Base-by-base conservation (phyloP, 2,329 filamentous ascomycete genomes). In the Fusarium sp. region DNA sequence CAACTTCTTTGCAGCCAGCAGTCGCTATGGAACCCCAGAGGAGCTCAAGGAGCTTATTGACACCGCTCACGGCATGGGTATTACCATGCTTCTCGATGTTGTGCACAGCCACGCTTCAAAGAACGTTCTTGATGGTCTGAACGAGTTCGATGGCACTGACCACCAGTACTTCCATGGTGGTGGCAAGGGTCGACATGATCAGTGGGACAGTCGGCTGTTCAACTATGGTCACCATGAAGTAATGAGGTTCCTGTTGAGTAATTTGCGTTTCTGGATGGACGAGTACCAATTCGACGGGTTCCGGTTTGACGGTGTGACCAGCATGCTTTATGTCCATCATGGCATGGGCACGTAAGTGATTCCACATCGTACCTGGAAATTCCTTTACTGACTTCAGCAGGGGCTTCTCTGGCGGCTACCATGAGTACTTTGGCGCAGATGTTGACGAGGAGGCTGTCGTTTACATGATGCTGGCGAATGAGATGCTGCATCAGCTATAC, bases 61-160 rank as follows among this genome's bases (percentile, higher is more conserved):
- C 77, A 97, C 93, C 3, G 96, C 96, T 6, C 96, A 99, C 76
- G 88, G 93, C 65, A 83, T 99, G 85, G 96, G 96, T 1, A 89
- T 99, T 70, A 92, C 93, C 1, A 93, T 99, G 13, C 86, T 99
- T 27, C 88, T 99, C 21, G 96, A 99, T 78, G 93, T 99, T 11
- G 96, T 99, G 7, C 96, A 99, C 83, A 98, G 94, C 73, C 96
- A 99, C 80, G 96, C 96, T 18, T 98, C 94, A 42, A 99, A 98
- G 86, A 99, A 99, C 74, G 94, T 97, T 1, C 84, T 97, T 5
- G 96, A 99, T 77, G 96, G 96, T 1, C 82, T 99, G 71, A 99
- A 99, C 80, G 90, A 94, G 85, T 98, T 99, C 76, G 96, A 99
- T 79, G 94, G 94, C 49, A 93, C 92, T 11, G 96, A 98, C 77